phyloP scores from a whole-genome alignment of 345 rosid species.

The Salix arbutifolia region DNA sequence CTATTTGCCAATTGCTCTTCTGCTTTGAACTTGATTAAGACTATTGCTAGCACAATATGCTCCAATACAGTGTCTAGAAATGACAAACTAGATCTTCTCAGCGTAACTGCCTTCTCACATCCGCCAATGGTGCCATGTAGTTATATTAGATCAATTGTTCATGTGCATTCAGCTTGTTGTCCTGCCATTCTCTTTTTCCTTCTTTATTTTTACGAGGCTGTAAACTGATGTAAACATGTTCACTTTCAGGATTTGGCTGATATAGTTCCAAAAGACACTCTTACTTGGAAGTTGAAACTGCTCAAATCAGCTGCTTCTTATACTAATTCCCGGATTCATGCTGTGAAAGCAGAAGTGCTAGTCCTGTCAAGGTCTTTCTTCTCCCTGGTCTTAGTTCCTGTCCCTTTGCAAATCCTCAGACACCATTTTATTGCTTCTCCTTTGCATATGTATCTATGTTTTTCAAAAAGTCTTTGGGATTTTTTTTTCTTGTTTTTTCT shows the following conservation, averaged over 20 bases:
- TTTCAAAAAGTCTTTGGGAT: not conserved
- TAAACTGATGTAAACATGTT: not conserved
- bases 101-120: not conserved
- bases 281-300: constrained; percentile 74
- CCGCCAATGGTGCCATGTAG: not conserved
- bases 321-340: constrained; percentile 77
- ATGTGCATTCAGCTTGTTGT: not conserved
- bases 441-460: not conserved
- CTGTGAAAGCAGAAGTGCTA: constrained; percentile 79
- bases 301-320: constrained; percentile 64
- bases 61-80: not conserved
- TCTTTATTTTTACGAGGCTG: not conserved
- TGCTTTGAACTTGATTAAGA: not conserved
- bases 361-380: constrained; percentile 58
- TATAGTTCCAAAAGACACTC: constrained; percentile 61
- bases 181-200: not conserved
- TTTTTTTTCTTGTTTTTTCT: not conserved
- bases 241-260: constrained; percentile 50
- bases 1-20: not conserved
- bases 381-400: constrained; percentile 1
- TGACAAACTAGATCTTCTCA: not conserved
- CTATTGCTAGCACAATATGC: not conserved
- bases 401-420: not conserved
- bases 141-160: not conserved
- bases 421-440: not conserved